Evolutionary conservation across 345 rosid genomes (phyloP), one percentile per base, ranked within the genome.

Genomic region (Aethionema arabicum): DNA sequence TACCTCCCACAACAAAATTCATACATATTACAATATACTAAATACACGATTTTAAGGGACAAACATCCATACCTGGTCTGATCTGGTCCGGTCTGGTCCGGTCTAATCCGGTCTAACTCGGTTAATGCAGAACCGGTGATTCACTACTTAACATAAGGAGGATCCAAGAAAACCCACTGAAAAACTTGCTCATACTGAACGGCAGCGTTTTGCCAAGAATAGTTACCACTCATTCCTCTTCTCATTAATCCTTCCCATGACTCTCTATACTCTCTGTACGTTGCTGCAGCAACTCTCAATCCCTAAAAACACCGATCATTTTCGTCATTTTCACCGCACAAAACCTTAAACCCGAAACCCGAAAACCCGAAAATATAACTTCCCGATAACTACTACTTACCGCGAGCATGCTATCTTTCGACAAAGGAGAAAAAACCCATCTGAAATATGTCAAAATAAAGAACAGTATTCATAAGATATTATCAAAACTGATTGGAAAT

Each of bases 151-250:
- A 89, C 63, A 31, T 87, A 92, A 14, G 98, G 95, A 9, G 78
- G 85, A 72, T 87, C 98, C 6, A 79, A 54, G 81, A 62, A 80
- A 15, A 80, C 91, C 99, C 99, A 93, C 46, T 83, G 78, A 7
- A 93, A 89, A 32, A 85, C 83, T 77, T 89, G 87, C 73, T 87
- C 97, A 47, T 93, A 93, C 61, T 87, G 91, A 53, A 52, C 51
- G 0, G 98, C 97, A 27, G 97, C 98, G 37, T 82, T 87, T 61
- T 93, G 83, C 99, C 99, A 87, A 2, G 97, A 78, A 63, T 47
- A 82, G 76, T 87, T 84, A 63, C 44, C 72, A 32, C 49, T 66
- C 91, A 89, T 85, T 8, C 95, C 82, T 76, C 97, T 87, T 72
- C 56, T 85, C 90, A 85, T 85, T 69, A 92, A 72, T 36, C 85